Evolutionary conservation across 441 rosid genomes (phyloP), one percentile per base, ranked within the genome.

Genomic region (Erodium moschatum): DNA sequence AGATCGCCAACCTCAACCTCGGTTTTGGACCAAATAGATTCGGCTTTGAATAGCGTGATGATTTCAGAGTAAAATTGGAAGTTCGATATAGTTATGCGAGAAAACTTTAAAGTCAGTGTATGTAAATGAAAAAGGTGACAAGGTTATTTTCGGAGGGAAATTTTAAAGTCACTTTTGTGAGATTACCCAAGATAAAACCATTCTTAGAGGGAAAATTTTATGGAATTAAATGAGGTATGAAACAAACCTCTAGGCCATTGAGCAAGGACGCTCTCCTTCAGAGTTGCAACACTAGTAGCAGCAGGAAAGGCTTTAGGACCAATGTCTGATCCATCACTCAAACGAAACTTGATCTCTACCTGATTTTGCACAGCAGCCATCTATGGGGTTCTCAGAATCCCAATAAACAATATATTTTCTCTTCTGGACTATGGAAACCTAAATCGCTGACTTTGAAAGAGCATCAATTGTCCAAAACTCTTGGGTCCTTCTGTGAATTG

Each of bases 171-270:
- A 29, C n/a, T n/a, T n/a, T n/a, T n/a, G n/a, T n/a, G n/a, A n/a
- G n/a, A n/a, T n/a, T n/a, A n/a, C n/a, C n/a, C n/a, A 24, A 24
- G 27, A 24, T 46, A 13, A 58, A 18, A 19, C 12, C 3, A 1
- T 19, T 58, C 4, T 1, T 20, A 19, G 12, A 7, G 4, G 1
- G 8, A 29, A 19, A 12, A 3, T 35, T 15, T 1, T 24, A 24
- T 24, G 67, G 19, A 64, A 62, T 64, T 24, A 2, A 66, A 64
- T 33, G 40, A 68, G 69, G 65, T 44, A 62, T 61, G 48, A 40
- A 75, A 73, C 83, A 72, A 46, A 92, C 98, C 97, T 88, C 83
- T 88, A 58, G 97, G 98, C 98, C 97, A 94, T 67, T 91, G 88
- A 81, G 98, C 84, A 69, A 94, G 86, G 71, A 94, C 71, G 79